phyloP scores from a whole-genome alignment of 441 rosid genomes.

The Euphorbia schlechtendalii region DNA sequence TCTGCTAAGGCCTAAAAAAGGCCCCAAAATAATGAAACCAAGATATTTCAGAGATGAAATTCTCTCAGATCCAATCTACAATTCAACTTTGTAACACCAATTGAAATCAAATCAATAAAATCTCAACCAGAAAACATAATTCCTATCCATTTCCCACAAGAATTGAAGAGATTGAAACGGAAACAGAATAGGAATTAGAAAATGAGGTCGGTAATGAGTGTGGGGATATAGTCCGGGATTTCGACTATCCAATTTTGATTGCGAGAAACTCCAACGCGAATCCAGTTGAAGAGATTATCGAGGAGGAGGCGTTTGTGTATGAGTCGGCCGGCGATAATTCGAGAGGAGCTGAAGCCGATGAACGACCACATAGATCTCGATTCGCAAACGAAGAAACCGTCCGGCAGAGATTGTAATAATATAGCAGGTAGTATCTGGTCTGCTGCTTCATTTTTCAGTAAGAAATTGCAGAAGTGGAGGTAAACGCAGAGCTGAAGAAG shows the following conservation, averaged over 20 bases:
- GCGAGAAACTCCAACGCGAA: conserved; percentile 30
- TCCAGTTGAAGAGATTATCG: conserved; percentile 43
- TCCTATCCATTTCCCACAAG: too few relatives aligned
- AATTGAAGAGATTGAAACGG: conserved; percentile 23
- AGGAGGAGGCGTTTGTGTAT: conserved; percentile 25
- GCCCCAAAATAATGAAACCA: too few relatives aligned
- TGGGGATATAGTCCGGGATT: too few relatives aligned
- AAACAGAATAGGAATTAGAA: conserved; percentile 35
- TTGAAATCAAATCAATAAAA: too few relatives aligned
- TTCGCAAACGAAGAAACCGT: conserved; percentile 66
- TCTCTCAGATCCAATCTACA: too few relatives aligned
- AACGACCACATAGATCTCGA: conserved; percentile 95
- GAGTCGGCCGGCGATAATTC: conserved; percentile 24
- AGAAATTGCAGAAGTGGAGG: conserved; percentile 95
- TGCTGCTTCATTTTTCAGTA: conserved; percentile 93
- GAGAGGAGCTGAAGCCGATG: conserved; percentile 69
- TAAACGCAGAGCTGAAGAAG: conserved; percentile 89
- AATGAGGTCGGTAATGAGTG: conserved; percentile 25
- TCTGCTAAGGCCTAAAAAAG: too few relatives aligned
- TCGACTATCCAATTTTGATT: conserved; percentile 45
- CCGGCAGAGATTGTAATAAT: conserved; percentile 62
- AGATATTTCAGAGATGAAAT: too few relatives aligned
- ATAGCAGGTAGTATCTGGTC: conserved; percentile 95
- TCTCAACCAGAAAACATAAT: too few relatives aligned
- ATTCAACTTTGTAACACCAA: too few relatives aligned